phyloP scores from a whole-genome alignment of 305 asterid genomes.

The Fraxinus paxiana region DNA sequence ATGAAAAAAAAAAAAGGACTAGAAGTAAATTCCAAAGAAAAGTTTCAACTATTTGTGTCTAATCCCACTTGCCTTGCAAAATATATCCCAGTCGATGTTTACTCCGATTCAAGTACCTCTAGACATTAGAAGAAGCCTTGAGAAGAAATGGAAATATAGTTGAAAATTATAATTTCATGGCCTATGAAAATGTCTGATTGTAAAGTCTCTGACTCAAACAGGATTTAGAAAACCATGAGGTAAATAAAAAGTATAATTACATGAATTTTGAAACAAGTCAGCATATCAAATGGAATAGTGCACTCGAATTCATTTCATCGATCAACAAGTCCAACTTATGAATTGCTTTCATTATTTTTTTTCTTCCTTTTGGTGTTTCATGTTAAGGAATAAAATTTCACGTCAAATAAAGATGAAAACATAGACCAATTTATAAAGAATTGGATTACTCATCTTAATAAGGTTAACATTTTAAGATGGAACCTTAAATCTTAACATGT shows the following conservation, averaged over 20 bases:
- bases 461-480: no score
- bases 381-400: no score
- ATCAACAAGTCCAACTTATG: slow-evolving; percentile 1
- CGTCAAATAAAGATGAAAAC: no score
- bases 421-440: no score
- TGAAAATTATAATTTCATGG: background rate
- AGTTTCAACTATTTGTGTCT: background rate
- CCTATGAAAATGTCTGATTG: background rate
- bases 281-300: background rate
- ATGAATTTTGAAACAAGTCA: background rate
- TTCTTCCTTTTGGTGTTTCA: background rate
- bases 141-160: background rate
- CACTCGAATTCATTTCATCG: background rate
- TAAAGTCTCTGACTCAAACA: background rate
- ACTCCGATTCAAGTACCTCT: no score
- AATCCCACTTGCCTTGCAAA: background rate
- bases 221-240: background rate
- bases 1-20: background rate
- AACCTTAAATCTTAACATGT: no score
- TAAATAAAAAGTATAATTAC: background rate
- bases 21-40: background rate
- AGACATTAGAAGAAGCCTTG: no score
- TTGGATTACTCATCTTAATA: no score
- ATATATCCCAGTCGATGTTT: background rate
- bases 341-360: background rate